Percentiles rank a stretch among this genome's conserved stretches.
Conservation (phyloP, 805 yeast species). For the Saccharomyces eubayanus region DNA sequence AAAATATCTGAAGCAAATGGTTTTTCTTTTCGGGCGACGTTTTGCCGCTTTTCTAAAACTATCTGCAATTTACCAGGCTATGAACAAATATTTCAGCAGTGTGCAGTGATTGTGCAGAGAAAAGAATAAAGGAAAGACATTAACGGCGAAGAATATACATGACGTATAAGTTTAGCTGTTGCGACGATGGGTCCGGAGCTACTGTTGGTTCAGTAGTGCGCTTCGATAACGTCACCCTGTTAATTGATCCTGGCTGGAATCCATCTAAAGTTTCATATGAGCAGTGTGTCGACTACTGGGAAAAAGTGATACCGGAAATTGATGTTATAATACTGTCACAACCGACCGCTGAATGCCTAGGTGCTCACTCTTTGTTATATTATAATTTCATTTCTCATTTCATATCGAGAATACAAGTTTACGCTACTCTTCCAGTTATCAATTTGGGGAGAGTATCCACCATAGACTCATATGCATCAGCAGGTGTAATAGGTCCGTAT, state of each 20-base stretch:
- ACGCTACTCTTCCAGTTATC: constrained; percentile 82
- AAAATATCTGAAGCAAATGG: neutral
- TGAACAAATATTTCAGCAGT: neutral
- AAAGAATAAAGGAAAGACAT: neutral
- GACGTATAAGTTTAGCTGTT: constrained; percentile 21
- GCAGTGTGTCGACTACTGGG: constrained; percentile 30
- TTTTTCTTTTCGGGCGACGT: neutral
- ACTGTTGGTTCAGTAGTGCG: constrained; percentile 42
- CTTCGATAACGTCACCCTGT: constrained; percentile 48
- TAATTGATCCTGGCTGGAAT: constrained; percentile 75
- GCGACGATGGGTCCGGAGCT: constrained; percentile 24
- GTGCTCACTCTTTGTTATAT: constrained; percentile 68
- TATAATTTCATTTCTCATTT: constrained; percentile 45
- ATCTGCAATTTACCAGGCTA: neutral
- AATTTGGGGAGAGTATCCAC: constrained; percentile 81
- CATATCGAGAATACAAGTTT: constrained; percentile 61
- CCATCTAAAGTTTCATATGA: constrained; percentile 37
- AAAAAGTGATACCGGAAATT: constrained; percentile 38
- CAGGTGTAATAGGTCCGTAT: constrained; percentile 69
- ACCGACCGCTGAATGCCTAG: constrained; percentile 67
- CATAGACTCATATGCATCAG: constrained; percentile 68
- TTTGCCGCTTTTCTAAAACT: neutral
- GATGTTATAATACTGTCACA: constrained; percentile 80
- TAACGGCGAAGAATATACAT: constrained; percentile 4
- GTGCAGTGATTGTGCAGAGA: neutral